Evolutionary conservation across 164 flowering plant species (phyloP).

Genomic region (Aristolochia californica): DNA sequence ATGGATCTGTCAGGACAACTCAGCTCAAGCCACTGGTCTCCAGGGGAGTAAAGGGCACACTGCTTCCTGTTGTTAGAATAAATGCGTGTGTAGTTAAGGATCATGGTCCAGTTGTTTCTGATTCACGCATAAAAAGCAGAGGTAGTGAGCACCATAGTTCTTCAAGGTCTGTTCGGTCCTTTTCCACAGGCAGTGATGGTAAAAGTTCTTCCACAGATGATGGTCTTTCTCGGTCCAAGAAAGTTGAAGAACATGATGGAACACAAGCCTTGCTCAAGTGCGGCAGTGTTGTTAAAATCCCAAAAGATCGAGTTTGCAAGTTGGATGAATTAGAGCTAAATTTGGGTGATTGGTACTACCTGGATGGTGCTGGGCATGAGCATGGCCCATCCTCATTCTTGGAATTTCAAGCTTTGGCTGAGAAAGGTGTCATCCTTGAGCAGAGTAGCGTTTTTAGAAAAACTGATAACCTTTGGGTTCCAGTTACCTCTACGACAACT

Average conservation of each 20-base stretch:
- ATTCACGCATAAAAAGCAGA: conserved; percentile 44
- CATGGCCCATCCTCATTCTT: conserved; percentile 61
- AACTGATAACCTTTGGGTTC: conserved; percentile 83
- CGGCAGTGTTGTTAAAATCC: conserved; percentile 27
- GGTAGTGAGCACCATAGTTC: conserved; percentile 46
- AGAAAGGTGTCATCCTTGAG: conserved; percentile 51
- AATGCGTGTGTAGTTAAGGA: conserved; percentile 89
- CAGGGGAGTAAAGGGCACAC: conserved; percentile 58
- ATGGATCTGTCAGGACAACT: conserved; percentile 15
- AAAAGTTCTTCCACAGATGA: conserved; percentile 42
- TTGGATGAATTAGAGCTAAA: conserved; percentile 62
- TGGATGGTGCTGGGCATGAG: conserved; percentile 93
- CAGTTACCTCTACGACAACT: conserved; percentile 31
- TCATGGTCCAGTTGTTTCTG: conserved; percentile 63
- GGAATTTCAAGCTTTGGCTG: conserved; percentile 53
- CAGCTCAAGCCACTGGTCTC: conserved; percentile 31
- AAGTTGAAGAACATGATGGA: conserved; percentile 24
- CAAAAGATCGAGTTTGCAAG: conserved; percentile 60
- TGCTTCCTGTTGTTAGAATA: conserved; percentile 75
- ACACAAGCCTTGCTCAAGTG: conserved; percentile 21
- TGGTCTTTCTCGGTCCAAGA: conserved; percentile 24
- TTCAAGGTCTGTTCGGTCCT: conserved; percentile 38
- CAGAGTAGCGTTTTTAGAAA: conserved; percentile 78
- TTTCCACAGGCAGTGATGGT: conserved; percentile 35
- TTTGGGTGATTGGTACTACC: conserved; percentile 89